Evolutionary conservation across 2,329 filamentous ascomycete genomes (phyloP), one percentile per base, ranked within the genome.

Genomic region (Metarhizium guizhouense): DNA sequence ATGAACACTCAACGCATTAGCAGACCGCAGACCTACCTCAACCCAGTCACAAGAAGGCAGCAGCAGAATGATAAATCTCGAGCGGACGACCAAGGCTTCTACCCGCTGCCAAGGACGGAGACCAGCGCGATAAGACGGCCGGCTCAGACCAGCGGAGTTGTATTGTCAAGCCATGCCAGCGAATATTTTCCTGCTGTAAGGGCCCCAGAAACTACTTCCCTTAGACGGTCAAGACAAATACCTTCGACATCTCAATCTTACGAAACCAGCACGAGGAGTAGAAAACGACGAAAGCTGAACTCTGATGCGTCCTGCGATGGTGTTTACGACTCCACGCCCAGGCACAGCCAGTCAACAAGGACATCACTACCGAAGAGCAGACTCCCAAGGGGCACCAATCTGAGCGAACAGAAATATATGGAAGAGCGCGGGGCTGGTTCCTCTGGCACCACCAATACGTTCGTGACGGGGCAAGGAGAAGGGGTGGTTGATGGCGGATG

Each of bases 81-180:
- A 20, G 32, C 48, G 29, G 70, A 74, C 38, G 32, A 64, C 67
- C 76, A 71, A 52, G 74, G 76, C 34, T 62, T 65, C 13, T 54
- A 70, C 52, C 68, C 71, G 57, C 64, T 55, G 38, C 42, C 51
- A 43, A 38, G 16, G 7, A 10, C 32, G n/a, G 32, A 38, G 25
- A 13, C 42, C 6, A 45, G n/a, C 42, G 6, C 8, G 6, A 25
- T 3, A 45, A 20, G 42, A 18, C 11, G 11, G 40, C n/a, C 40
- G 13, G 16, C 40, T n/a, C 16, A 14, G 14, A 18, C 10, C n/a
- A 14, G 10, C 2, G 16, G 5, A 16, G 18, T 45, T 11, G 7
- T 11, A 11, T 34, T 3, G 42, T 25, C 42, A 45, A 45, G 16
- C n/a, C 42, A 45, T 40, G 38, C 38, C 6, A 14, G 3, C 25